Conservation (phyloP, 257 asterid genomes). For the Catharanthus roseus region DNA sequence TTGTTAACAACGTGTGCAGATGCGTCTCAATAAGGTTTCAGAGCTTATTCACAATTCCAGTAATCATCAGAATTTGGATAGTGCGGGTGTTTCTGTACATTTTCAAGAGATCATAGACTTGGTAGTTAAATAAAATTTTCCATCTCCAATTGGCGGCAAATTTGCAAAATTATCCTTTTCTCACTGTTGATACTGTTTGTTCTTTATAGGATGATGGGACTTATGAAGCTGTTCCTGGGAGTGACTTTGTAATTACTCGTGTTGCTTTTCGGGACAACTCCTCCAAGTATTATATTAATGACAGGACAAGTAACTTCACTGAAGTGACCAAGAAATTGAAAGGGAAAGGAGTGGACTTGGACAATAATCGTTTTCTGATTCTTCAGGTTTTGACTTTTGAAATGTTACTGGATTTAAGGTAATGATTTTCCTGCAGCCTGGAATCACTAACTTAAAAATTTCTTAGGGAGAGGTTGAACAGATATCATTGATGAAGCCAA, state of each 20-base stretch:
- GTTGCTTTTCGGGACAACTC: conserved; percentile 92
- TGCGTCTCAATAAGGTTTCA: conserved; percentile 94
- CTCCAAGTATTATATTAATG: conserved; percentile 78
- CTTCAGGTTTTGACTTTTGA: conserved; percentile 61
- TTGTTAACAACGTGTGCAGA: conserved; percentile 43
- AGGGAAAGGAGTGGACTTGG: conserved; percentile 98
- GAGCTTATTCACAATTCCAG: conserved; percentile 98
- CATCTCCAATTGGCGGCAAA: background rate
- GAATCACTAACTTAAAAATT: conserved; percentile 6
- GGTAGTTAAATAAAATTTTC: conserved; percentile 33
- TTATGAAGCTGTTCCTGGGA: conserved; percentile 77
- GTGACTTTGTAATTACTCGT: conserved; percentile 74
- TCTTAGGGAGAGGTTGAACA: conserved; percentile 98
- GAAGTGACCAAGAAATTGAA: conserved; percentile 88
- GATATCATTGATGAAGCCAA: conserved; percentile 96
- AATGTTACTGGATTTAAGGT: background rate
- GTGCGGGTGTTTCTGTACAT: conserved; percentile 96
- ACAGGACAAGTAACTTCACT: conserved; percentile 74
- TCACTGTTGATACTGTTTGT: background rate
- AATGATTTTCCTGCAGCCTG: background rate
- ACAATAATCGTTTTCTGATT: conserved; percentile 88
- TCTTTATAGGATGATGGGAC: conserved; percentile 70
- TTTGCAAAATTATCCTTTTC: background rate
- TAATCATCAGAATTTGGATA: conserved; percentile 91
- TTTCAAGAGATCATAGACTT: conserved; percentile 87